Evolutionary conservation across 495 filamentous ascomycete species (phyloP), one percentile per base, ranked within the genome.

Genomic region (Aspergillus asperescens): DNA sequence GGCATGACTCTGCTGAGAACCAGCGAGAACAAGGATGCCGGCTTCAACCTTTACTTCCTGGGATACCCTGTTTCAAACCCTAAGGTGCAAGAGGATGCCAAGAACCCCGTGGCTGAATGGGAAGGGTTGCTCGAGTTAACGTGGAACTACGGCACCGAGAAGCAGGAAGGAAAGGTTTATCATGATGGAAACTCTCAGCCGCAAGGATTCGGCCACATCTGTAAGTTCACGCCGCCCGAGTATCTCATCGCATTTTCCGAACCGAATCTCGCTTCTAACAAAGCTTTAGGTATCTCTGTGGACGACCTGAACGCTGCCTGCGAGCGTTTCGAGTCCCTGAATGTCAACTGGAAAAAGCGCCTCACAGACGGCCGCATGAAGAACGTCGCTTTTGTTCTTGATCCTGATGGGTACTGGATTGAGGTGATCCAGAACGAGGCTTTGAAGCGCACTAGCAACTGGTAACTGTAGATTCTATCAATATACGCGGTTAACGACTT

Each of bases 121-220:
- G 92, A 96, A 63, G 92, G 92, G 2, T 63, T 96, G 46, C 72
- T 96, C 9, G 91, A 96, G 72, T 62, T 98, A 59, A 96, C 91
- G 18, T 96, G 89, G 88, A 96, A 98, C 65, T 93, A 95, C 57
- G 93, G 93, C 35, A 96, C 93, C 2, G 93, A 98, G 77, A 92
- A 88, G 62, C 82, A 96, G 58, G 77, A 83, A 49, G 73, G 77
- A 40, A 89, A 90, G 61, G 83, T 83, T 37, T 98, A 98, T 63
- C 93, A 98, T 63, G 84, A 94, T 58, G 93, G 93, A 8, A 98
- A 98, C 66, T 73, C 81, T 18, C 75, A 94, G 67, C 93, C 91
- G 1, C 89, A 96, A 67, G 93, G 93, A 23, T 98, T 95, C 60
- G 92, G 92, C 1, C 89, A 94, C 62, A 89, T 94, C 54, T 89